A percentile compares a stretch with the other conserved stretches of the same genome.
phyloP scores from a whole-genome alignment of 139 green algal species.

The Chlorella sp. region DNA sequence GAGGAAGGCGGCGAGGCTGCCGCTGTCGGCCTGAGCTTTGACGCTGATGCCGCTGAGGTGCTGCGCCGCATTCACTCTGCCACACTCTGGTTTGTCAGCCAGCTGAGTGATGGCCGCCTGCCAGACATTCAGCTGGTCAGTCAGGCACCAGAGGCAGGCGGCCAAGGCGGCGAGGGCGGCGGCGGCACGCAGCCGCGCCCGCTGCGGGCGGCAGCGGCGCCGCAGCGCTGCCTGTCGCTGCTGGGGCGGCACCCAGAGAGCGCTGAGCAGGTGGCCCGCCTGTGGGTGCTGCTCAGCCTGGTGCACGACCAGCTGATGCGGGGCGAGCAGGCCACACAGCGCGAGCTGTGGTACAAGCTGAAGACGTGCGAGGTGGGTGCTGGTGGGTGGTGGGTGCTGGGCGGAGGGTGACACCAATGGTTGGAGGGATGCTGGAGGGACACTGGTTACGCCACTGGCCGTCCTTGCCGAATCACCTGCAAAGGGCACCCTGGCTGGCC shows the following conservation, averaged over 20 bases:
- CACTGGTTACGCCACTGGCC: too few species aligned
- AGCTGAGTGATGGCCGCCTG: slow-evolving; percentile 20
- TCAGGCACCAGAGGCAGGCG: background rate
- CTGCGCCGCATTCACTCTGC: slow-evolving; percentile 27
- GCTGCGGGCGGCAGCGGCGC: background rate
- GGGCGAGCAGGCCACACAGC: slow-evolving; percentile 62
- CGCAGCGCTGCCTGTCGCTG: slow-evolving; percentile 22
- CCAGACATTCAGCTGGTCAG: slow-evolving; percentile 28
- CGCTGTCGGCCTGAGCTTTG: background rate
- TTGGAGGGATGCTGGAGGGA: too few species aligned
- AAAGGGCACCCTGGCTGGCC: too few species aligned
- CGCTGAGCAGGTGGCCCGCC: slow-evolving; percentile 44
- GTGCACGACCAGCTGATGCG: slow-evolving; percentile 66
- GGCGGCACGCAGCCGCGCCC: slow-evolving; percentile 1
- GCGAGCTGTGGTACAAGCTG: slow-evolving; percentile 81
- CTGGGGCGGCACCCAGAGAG: slow-evolving; percentile 35
- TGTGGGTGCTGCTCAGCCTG: slow-evolving; percentile 63
- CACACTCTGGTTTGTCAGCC: slow-evolving; percentile 27
- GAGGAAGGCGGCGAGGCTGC: background rate
- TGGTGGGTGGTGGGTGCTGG: background rate
- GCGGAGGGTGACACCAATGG: too few species aligned
- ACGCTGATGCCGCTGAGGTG: slow-evolving; percentile 26
- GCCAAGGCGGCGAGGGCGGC: background rate
- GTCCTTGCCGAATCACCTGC: too few species aligned
- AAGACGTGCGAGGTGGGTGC: slow-evolving; percentile 40